Conservation (phyloP, 2,329 filamentous ascomycete genomes). For the Diplodia corticola region DNA sequence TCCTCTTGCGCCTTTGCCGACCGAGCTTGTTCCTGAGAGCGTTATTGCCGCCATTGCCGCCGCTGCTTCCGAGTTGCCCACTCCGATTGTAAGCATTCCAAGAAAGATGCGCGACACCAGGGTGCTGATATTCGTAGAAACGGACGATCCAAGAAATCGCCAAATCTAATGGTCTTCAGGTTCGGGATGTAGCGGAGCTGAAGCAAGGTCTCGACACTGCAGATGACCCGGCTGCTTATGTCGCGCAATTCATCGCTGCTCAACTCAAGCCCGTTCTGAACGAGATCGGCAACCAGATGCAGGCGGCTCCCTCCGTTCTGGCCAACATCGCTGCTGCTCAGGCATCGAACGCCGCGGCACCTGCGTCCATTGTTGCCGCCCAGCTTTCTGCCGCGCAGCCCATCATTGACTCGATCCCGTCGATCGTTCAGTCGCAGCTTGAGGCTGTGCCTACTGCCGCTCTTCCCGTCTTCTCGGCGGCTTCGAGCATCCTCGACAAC, state of each 20-base stretch:
- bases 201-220: background rate
- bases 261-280: slow-evolving; percentile 11
- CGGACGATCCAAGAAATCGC: background rate
- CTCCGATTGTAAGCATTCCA: background rate
- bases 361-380: background rate
- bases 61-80: background rate
- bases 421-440: background rate
- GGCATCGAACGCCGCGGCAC: background rate
- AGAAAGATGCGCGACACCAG: background rate
- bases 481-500: background rate
- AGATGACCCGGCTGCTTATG: background rate
- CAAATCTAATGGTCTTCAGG: background rate
- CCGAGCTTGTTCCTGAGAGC: background rate
- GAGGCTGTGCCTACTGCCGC: background rate
- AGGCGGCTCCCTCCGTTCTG: background rate
- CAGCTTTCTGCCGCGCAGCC: background rate
- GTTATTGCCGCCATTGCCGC: background rate
- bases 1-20: background rate
- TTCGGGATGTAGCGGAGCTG: background rate
- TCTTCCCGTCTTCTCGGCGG: background rate
- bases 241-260: background rate
- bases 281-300: slow-evolving; percentile 6
- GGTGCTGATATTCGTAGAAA: background rate
- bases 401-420: background rate
- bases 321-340: slow-evolving; percentile 1